Conservation (phyloP, 2,329 filamentous ascomycete genomes). For the Blastomyces emzantsi region DNA sequence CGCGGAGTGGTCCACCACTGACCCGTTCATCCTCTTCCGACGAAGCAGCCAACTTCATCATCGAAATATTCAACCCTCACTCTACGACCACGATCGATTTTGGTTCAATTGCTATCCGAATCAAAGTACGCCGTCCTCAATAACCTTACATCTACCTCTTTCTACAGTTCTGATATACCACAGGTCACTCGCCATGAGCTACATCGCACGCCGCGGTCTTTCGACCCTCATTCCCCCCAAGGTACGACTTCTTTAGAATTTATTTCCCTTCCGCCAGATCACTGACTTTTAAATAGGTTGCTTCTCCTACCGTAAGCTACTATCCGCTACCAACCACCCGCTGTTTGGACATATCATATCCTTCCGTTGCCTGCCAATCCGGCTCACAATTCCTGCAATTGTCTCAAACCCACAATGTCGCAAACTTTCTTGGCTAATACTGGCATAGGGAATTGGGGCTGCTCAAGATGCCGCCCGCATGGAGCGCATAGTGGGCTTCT, state of each 20-base stretch:
- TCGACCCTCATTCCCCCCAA: constrained; percentile 99
- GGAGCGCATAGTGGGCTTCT: constrained; percentile 97
- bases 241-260: constrained; percentile 47
- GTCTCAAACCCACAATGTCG: neutral
- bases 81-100: constrained; percentile 27
- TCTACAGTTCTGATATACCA: constrained; percentile 9
- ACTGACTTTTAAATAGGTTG: constrained; percentile 53
- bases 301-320: constrained; percentile 69
- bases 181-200: constrained; percentile 67
- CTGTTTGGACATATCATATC: constrained; percentile 3
- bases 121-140: constrained; percentile 21
- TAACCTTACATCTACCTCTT: neutral
- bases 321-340: constrained; percentile 3
- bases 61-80: constrained; percentile 8
- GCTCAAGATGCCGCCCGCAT: constrained; percentile 95
- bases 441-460: constrained; percentile 72
- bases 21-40: constrained; percentile 14
- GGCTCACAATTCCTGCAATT: neutral
- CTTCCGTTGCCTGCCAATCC: constrained; percentile 4
- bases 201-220: constrained; percentile 78
- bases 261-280: constrained; percentile 15
- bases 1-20: constrained; percentile 22
- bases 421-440: constrained; percentile 5
- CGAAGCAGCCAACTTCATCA: constrained; percentile 6
- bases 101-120: constrained; percentile 26